These are phyloP conservation scores for Avicennia marina DNA, from an alignment of 257 asterid species.

Conservation along the genomic window DNA sequence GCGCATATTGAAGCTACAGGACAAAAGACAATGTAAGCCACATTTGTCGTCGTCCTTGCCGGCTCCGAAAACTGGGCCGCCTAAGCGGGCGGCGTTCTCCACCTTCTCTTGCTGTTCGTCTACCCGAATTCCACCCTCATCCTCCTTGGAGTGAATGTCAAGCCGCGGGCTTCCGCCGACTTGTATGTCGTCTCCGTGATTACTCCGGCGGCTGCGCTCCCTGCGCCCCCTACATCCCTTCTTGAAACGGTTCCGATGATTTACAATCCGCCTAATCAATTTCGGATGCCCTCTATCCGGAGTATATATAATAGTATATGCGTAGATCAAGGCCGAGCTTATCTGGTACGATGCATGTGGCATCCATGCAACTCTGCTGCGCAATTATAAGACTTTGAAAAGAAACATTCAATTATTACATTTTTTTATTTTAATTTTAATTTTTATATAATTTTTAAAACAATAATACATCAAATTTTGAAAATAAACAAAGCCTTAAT, in stretches of 20 bases:
- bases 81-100: constrained; percentile 68
- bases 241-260: too few species aligned
- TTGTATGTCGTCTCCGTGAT: constrained; percentile 69
- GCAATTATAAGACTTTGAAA: too few species aligned
- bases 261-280: too few species aligned
- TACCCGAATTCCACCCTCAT: constrained; percentile 64
- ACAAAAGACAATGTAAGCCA: too few species aligned
- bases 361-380: not conserved
- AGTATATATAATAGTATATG: too few species aligned
- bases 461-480: too few species aligned
- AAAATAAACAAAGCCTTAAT: too few species aligned
- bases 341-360: not conserved
- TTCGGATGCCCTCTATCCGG: too few species aligned
- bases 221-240: constrained; percentile 83
- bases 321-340: not conserved
- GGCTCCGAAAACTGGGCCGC: constrained; percentile 79
- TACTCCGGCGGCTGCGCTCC: constrained; percentile 83
- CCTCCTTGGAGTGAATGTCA: constrained; percentile 69
- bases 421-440: too few species aligned
- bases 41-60: constrained; percentile 53
- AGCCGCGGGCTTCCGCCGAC: constrained; percentile 39
- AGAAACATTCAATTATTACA: too few species aligned
- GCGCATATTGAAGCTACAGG: too few species aligned
- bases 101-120: constrained; percentile 75
- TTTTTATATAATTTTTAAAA: too few species aligned